phyloP scores from a whole-genome alignment of 2,329 filamentous ascomycete genomes.

The Proliferodiscus dingleyae region DNA sequence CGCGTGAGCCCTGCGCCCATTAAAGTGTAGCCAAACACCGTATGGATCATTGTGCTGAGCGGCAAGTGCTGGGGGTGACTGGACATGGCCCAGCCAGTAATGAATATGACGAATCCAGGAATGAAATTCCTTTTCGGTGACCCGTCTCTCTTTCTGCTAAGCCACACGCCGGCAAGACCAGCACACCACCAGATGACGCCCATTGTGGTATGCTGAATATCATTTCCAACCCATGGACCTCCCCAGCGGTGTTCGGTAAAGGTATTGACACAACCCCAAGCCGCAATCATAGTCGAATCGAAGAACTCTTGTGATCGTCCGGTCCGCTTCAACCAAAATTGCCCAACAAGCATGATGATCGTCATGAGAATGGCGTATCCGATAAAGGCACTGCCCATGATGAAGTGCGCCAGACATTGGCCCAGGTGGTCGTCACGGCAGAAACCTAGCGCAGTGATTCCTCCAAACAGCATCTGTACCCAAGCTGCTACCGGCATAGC shows the following conservation, averaged over 20 bases:
- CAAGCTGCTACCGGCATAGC: slow-evolving; percentile 80
- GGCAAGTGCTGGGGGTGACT: slow-evolving; percentile 79
- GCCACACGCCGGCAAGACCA: slow-evolving; percentile 85
- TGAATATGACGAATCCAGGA: slow-evolving; percentile 80
- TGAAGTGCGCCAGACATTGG: slow-evolving; percentile 94
- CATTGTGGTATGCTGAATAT: slow-evolving; percentile 98
- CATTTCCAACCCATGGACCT: slow-evolving; percentile 80
- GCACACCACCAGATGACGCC: slow-evolving; percentile 98
- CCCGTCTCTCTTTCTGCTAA: slow-evolving; percentile 78
- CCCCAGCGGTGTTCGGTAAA: slow-evolving; percentile 98
- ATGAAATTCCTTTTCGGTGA: slow-evolving; percentile 88
- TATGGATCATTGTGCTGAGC: slow-evolving; percentile 82
- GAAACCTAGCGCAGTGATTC: slow-evolving; percentile 87
- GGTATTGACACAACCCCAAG: slow-evolving; percentile 96
- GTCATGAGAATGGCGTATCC: slow-evolving; percentile 86
- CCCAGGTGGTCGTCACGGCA: slow-evolving; percentile 87
- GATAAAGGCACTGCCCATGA: slow-evolving; percentile 97
- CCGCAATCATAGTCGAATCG: slow-evolving; percentile 83
- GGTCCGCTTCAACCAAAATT: slow-evolving; percentile 75
- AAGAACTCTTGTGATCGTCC: slow-evolving; percentile 96
- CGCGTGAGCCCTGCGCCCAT: slow-evolving; percentile 83
- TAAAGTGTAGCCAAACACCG: slow-evolving; percentile 87
- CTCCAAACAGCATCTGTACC: slow-evolving; percentile 94
- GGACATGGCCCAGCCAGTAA: slow-evolving; percentile 96
- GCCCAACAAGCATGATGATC: slow-evolving; percentile 81